phyloP scores from a whole-genome alignment of 495 filamentous ascomycete species.

The Cryomyces minteri region DNA sequence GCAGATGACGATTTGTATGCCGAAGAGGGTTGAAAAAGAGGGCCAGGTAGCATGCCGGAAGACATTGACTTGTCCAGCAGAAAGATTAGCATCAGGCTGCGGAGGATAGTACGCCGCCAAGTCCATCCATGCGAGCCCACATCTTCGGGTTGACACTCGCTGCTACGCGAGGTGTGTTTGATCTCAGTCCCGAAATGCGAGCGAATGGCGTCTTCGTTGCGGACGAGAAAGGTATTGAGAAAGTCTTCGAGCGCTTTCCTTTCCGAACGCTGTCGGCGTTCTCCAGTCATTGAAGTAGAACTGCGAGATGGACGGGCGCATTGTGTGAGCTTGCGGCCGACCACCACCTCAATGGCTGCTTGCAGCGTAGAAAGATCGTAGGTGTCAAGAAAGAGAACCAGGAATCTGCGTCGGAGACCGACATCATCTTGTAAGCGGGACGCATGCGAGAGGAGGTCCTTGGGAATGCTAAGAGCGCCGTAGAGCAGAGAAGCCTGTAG shows the following conservation, averaged over 20 bases:
- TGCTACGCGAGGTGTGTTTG: no score
- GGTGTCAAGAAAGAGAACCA: constrained; percentile 36
- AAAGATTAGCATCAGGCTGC: constrained; percentile 41
- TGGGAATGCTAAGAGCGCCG: constrained; percentile 39
- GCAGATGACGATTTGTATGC: constrained; percentile 35
- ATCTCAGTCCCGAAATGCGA: neutral
- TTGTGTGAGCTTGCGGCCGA: constrained; percentile 32
- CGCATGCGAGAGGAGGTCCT: constrained; percentile 26
- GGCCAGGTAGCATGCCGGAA: constrained; percentile 15
- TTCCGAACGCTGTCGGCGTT: constrained; percentile 12
- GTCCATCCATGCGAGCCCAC: constrained; percentile 23
- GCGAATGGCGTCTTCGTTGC: constrained; percentile 32
- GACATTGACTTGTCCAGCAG: constrained; percentile 37
- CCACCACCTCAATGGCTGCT: constrained; percentile 38
- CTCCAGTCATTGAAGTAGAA: constrained; percentile 6
- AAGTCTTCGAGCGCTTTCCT: constrained; percentile 30
- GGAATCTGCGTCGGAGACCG: constrained; percentile 36
- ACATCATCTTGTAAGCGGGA: constrained; percentile 36
- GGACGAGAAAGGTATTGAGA: constrained; percentile 38
- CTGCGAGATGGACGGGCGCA: neutral
- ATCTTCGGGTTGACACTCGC: constrained; percentile 6
- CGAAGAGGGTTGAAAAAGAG: constrained; percentile 30
- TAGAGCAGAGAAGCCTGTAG: constrained; percentile 45
- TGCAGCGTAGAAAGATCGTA: constrained; percentile 33
- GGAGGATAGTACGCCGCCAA: constrained; percentile 37